A percentile compares a stretch with the other conserved stretches of the same genome.
These are phyloP conservation scores for Mychonastes homosphaera DNA, from an alignment of 139 green algal genomes.

Conservation along the genomic window DNA sequence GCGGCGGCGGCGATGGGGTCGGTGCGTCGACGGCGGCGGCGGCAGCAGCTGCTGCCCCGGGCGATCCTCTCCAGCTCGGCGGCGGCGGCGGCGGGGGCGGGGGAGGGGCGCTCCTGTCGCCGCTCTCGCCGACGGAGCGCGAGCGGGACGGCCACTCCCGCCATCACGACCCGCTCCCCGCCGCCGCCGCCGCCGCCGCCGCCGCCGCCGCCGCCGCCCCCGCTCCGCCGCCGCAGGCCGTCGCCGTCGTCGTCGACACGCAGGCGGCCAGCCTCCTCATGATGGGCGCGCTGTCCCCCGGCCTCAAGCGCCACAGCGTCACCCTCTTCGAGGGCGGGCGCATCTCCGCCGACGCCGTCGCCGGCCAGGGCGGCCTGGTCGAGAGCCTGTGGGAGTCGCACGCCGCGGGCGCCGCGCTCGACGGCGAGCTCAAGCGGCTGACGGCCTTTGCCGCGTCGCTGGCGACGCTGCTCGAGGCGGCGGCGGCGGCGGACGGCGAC, in stretches of 20 bases:
- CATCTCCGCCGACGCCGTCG: no score
- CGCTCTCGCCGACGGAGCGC: no score
- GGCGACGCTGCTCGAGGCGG: constrained; percentile 38
- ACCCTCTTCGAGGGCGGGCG: constrained; percentile 79
- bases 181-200: background rate
- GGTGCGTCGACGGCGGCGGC: background rate
- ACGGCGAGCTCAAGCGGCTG: background rate
- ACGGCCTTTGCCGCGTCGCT: constrained; percentile 28
- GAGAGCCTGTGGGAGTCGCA: constrained; percentile 25
- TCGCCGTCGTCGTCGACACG: constrained; percentile 82
- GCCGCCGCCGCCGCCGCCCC: background rate
- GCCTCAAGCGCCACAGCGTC: constrained; percentile 65
- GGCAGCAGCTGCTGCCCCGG: background rate
- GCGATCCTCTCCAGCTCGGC: background rate
- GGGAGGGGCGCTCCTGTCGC: no score
- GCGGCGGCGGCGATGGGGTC: background rate
- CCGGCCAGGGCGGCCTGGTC: constrained; percentile 23
- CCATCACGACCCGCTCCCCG: no score
- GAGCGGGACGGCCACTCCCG: no score
- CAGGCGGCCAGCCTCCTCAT: constrained; percentile 83
- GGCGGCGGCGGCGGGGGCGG: no score
- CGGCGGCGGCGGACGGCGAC: constrained; percentile 13
- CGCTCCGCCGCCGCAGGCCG: constrained; percentile 6
- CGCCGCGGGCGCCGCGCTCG: constrained; percentile 4
- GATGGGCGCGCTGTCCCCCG: constrained; percentile 81